phyloP scores from a whole-genome alignment of 257 asterid genomes.

The Solanum appendiculatum region DNA sequence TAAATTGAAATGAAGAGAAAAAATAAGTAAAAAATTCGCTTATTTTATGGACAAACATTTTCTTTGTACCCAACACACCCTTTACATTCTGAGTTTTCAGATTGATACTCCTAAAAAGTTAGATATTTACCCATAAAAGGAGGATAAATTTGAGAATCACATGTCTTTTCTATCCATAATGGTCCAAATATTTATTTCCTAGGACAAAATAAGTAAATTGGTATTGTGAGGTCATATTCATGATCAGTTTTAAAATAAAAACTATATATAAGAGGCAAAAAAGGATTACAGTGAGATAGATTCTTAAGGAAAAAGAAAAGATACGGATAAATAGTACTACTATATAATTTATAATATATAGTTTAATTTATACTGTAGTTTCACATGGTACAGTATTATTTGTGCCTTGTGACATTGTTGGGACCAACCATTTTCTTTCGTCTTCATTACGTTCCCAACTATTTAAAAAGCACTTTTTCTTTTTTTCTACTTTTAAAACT shows the following conservation, averaged over 20 bases:
- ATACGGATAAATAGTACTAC: neutral
- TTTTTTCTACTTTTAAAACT: neutral
- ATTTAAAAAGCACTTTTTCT: constrained; percentile 21
- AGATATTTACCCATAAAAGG: neutral
- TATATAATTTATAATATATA: neutral
- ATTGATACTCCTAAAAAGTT: neutral
- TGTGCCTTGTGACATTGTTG: constrained; percentile 8
- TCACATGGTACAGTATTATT: constrained; percentile 20
- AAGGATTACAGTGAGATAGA: constrained; percentile 13
- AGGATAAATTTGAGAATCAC: neutral
- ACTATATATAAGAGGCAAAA: neutral
- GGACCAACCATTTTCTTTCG: constrained; percentile 12
- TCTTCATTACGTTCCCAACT: constrained; percentile 2
- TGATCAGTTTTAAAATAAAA: neutral
- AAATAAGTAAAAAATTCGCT: neutral
- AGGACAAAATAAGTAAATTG: neutral
- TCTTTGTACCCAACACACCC: neutral
- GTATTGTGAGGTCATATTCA: neutral
- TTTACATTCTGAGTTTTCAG: neutral
- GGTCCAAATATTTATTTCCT: neutral
- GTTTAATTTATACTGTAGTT: constrained; percentile 12
- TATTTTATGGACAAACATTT: neutral
- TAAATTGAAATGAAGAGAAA: no score
- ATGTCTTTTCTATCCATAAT: neutral
- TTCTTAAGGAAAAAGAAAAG: constrained; percentile 10